Conservation (phyloP, 2,329 filamentous ascomycete species). For the Zymoseptoria crescenta region DNA sequence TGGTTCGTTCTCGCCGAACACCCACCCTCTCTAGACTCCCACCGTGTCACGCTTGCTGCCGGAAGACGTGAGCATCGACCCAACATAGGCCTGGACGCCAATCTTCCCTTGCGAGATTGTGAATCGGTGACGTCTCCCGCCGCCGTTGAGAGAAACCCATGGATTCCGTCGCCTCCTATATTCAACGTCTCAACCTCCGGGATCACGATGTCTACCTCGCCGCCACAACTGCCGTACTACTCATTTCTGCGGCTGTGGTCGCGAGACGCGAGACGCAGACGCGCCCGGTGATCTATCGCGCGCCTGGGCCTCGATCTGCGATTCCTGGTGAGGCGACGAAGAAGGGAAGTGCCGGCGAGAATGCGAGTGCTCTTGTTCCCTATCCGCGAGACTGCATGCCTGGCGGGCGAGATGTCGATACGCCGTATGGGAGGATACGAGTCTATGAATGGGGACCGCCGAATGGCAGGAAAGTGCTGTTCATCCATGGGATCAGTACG, state of each 20-base stretch:
- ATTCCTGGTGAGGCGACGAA: constrained; percentile 2
- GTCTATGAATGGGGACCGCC: constrained; percentile 75
- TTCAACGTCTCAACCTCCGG: not conserved
- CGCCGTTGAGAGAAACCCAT: not conserved
- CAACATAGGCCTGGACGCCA: not conserved
- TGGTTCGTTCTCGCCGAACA: not conserved
- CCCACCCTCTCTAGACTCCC: not conserved
- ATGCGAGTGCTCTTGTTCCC: constrained; percentile 26
- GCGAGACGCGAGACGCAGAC: not conserved
- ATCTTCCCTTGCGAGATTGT: not conserved
- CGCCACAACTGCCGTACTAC: not conserved
- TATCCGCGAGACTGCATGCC: constrained; percentile 67
- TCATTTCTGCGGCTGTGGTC: not conserved
- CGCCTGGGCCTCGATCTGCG: constrained; percentile 9
- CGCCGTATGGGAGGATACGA: constrained; percentile 61
- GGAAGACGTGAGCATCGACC: not conserved
- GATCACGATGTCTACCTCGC: not conserved
- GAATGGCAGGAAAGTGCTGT: constrained; percentile 61
- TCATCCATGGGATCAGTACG: constrained; percentile 76
- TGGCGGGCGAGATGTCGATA: constrained; percentile 59
- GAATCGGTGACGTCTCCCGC: not conserved
- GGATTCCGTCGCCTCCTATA: not conserved
- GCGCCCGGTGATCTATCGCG: constrained; percentile 7
- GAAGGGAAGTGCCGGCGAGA: not conserved
- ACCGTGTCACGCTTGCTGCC: not conserved